Percentiles rank a stretch among this genome's conserved stretches.
Conservation (phyloP, 2,329 filamentous ascomycete genomes). For the Lecanoromycetidae sp. region DNA sequence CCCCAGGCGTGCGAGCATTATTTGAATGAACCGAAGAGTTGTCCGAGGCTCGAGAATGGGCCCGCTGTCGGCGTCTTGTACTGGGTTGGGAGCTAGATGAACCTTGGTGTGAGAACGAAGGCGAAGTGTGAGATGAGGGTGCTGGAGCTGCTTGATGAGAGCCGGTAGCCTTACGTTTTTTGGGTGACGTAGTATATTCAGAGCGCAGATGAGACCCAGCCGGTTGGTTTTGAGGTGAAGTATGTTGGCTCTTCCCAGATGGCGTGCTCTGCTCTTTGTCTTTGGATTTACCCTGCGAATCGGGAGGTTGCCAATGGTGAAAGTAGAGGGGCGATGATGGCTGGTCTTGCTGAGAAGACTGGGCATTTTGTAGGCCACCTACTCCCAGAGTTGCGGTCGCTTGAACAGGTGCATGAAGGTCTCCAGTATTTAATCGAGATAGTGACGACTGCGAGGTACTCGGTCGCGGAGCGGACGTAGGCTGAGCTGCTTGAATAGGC, state of each 20-base stretch:
- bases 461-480: slow-evolving; percentile 23
- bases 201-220: slow-evolving; percentile 38
- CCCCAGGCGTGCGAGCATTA: too few relatives aligned
- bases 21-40: too few relatives aligned
- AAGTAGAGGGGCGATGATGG: slow-evolving; percentile 68
- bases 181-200: slow-evolving; percentile 63
- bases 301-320: slow-evolving; percentile 83
- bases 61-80: too few relatives aligned
- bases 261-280: slow-evolving; percentile 58
- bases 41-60: slow-evolving; percentile 55
- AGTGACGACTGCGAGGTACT: slow-evolving; percentile 25
- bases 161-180: slow-evolving; percentile 64
- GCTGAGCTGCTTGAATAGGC: slow-evolving; percentile 19
- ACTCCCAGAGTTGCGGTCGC: slow-evolving; percentile 29
- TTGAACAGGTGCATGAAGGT: slow-evolving; percentile 30
- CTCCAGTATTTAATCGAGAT: slow-evolving; percentile 33
- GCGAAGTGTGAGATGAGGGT: slow-evolving; percentile 39
- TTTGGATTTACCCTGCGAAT: slow-evolving; percentile 45
- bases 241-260: slow-evolving; percentile 55
- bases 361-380: slow-evolving; percentile 38
- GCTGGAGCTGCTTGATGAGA: slow-evolving; percentile 37
- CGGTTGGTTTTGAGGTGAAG: slow-evolving; percentile 34
- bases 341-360: slow-evolving; percentile 47
- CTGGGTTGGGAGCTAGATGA: slow-evolving; percentile 42
- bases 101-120: slow-evolving; percentile 46